phyloP scores from a whole-genome alignment of 192 early-diverging fungal species.

The Coemansia sp. region DNA sequence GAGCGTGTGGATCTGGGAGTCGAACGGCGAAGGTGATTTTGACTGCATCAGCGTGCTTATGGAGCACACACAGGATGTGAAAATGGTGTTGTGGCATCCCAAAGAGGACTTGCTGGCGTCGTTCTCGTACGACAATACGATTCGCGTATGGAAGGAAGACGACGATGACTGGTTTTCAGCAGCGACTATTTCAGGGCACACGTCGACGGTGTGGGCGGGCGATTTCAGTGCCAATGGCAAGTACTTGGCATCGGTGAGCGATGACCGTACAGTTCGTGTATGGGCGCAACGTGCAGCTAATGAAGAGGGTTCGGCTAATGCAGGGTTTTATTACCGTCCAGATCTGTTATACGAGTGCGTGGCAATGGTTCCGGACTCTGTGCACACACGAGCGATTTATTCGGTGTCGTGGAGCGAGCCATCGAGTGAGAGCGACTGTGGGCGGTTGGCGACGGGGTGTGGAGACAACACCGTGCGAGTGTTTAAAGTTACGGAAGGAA shows the following conservation, averaged over 20 bases:
- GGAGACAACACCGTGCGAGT: conserved; percentile 82
- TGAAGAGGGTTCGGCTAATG: conserved; percentile 49
- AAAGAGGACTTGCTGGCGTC: conserved; percentile 78
- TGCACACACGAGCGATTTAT: conserved; percentile 87
- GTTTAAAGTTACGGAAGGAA: conserved; percentile 42
- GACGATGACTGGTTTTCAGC: conserved; percentile 96
- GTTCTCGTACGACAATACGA: conserved; percentile 91
- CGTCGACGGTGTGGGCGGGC: conserved; percentile 89
- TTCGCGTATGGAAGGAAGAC: conserved; percentile 92
- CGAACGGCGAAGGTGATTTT: conserved; percentile 82
- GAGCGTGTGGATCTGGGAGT: conserved; percentile 99
- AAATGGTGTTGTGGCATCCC: conserved; percentile 92
- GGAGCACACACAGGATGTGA: conserved; percentile 96
- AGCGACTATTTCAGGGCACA: conserved; percentile 81
- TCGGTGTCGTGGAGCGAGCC: conserved; percentile 79
- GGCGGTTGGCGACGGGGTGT: conserved; percentile 73
- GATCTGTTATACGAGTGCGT: conserved; percentile 72
- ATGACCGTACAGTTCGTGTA: conserved; percentile 80
- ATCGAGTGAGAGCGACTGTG: conserved; percentile 39
- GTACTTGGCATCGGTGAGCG: conserved; percentile 75
- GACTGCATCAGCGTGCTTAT: conserved; percentile 92
- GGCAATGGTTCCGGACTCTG: conserved; percentile 59
- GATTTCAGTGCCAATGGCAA: conserved; percentile 78
- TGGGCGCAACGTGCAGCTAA: conserved; percentile 61
- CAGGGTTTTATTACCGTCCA: conserved; percentile 55